Percentiles rank a stretch among this genome's conserved stretches.
Evolutionary conservation across 345 rosid species (phyloP).

Genomic region (Ceriops tagal): DNA sequence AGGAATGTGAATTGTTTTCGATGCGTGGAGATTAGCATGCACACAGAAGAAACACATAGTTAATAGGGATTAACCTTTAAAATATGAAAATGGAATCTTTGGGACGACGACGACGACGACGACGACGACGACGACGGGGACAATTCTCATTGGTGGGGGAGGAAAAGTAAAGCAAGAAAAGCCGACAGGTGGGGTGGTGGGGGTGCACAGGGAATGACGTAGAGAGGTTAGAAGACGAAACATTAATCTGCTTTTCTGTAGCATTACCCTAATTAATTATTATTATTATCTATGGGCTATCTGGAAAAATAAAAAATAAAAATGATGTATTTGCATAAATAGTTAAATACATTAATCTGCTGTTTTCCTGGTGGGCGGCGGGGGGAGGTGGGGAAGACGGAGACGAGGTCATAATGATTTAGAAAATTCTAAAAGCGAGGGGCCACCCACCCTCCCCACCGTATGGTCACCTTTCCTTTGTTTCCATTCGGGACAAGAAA

Average conservation of each 20-base stretch:
- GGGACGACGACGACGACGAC: not conserved
- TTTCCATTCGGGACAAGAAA: not conserved
- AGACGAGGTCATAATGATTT: constrained; percentile 8
- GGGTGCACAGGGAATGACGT: constrained; percentile 16
- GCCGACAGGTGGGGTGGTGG: constrained; percentile 6
- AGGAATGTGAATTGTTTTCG: too few species aligned
- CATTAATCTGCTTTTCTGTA: not conserved
- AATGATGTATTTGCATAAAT: too few species aligned
- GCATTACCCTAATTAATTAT: too few species aligned
- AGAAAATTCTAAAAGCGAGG: not conserved
- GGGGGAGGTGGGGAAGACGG: constrained; percentile 12
- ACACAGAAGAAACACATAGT: too few species aligned
- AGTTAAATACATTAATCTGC: too few species aligned
- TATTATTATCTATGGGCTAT: too few species aligned
- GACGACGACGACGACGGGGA: not conserved
- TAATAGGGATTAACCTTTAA: too few species aligned
- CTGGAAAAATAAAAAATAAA: too few species aligned
- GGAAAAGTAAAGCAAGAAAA: constrained; percentile 19
- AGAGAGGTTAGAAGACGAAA: constrained; percentile 9
- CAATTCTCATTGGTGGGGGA: constrained; percentile 26
- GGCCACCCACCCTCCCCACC: too few species aligned
- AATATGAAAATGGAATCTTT: not conserved
- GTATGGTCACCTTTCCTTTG: not conserved
- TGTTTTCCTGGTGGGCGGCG: constrained; percentile 7
- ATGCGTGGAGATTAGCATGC: too few species aligned